Evolutionary conservation across 1,284 basidiomycete species (phyloP).

Genomic region (Kwoniella shivajii): DNA sequence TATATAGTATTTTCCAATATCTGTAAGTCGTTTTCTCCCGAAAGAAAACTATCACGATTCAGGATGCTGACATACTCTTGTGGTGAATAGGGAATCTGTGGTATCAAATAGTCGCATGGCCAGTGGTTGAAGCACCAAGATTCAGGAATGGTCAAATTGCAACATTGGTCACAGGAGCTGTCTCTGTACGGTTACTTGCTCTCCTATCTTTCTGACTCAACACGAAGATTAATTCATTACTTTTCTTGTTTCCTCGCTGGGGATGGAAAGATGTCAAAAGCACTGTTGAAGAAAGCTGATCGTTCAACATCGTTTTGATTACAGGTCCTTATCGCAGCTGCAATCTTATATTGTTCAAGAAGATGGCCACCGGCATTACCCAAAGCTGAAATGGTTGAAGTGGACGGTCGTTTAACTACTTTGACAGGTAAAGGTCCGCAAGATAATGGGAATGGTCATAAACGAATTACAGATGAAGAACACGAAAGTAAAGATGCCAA

Average conservation of each 20-base stretch:
- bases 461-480: background rate
- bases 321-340: conserved; percentile 27
- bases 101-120: conserved; percentile 46
- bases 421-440: background rate
- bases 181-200: conserved; percentile 15
- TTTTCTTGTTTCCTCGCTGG: too few species aligned
- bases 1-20: conserved; percentile 21
- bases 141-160: conserved; percentile 49
- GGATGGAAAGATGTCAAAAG: too few species aligned
- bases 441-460: background rate
- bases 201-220: background rate
- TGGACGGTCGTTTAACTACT: background rate
- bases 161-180: conserved; percentile 41
- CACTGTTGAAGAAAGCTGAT: too few species aligned
- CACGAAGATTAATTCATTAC: background rate
- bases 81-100: conserved; percentile 33
- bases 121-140: conserved; percentile 36
- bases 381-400: conserved; percentile 1
- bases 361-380: conserved; percentile 24
- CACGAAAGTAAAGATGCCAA: background rate
- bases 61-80: background rate
- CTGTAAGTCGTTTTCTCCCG: conserved; percentile 8
- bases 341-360: conserved; percentile 36
- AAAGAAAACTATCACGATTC: background rate
- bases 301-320: background rate